Evolutionary conservation across 176 grass and related monocot genomes (phyloP), one percentile per base, ranked within the genome.

Genomic region (Eragrostis nindensis): DNA sequence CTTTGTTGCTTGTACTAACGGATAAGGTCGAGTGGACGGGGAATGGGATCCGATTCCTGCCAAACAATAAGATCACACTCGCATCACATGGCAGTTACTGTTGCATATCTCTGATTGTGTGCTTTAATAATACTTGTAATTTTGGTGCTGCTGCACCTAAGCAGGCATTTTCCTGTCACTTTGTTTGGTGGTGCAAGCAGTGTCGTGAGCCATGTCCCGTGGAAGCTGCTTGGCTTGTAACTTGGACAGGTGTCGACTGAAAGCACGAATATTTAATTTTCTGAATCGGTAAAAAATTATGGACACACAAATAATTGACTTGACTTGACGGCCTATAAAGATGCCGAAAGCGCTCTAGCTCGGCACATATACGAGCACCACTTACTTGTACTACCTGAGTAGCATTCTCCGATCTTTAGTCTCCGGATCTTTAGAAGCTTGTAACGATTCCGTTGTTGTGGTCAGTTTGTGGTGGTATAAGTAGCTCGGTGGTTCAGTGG

Each of bases 281-380:
- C 7, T 21, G 2, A 10, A 11, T 21, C 18, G 19, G 6, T 8
- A 25, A 59, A 57, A 59, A 59, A 25, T 4, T 24, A n/a, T 24
- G 55, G 55, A 59, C 7, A 41, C 44, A 11, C 43, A 29, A 70
- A 85, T 85, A 42, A 75, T 57, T 54, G 71, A 62, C 65, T 36
- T 54, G 71, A 70, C 74, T 25, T 42, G 65, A 25, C 21, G 4
- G 26, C 66, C 83, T 71, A 85, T 62, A 85, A 77, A 85, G 66
- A 70, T 63, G 65, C 54, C 4, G 3, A 66, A 24, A 8, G 62
- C 45, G 76, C 60, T 38, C 43, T 52, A 39, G 45, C 27, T 66
- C 45, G 76, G 62, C 62, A 79, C 45, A 63, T 32, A 63, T 30
- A 77, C 74, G 25, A 77, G 57, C 74, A 42, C 55, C 55, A 61